Conservation (phyloP, 306 rosid species). For the Parietaria judaica region DNA sequence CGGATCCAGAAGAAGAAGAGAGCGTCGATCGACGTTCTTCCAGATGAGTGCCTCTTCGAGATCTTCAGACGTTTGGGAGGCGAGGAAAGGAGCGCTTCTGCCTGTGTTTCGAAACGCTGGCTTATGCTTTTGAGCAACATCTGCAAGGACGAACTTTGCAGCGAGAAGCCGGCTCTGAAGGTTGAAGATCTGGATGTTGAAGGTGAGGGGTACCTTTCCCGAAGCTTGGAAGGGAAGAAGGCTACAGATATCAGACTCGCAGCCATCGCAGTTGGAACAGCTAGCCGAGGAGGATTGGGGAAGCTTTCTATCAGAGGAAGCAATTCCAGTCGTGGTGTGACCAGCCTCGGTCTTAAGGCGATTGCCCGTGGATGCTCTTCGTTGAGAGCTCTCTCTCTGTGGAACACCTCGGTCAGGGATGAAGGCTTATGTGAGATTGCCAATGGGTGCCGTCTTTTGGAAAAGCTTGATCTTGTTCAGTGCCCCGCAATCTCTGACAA, state of each 20-base stretch:
- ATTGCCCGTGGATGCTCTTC: constrained; percentile 79
- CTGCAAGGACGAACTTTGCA: constrained; percentile 40
- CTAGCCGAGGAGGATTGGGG: constrained; percentile 86
- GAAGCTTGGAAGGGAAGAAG: constrained; percentile 82
- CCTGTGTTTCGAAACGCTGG: constrained; percentile 87
- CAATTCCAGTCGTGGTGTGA: constrained; percentile 40
- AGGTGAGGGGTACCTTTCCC: constrained; percentile 62
- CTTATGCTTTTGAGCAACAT: constrained; percentile 76
- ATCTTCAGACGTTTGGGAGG: constrained; percentile 82
- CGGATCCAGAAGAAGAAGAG: constrained; percentile 46
- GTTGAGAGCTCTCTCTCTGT: constrained; percentile 59
- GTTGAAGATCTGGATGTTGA: constrained; percentile 43
- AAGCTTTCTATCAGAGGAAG: constrained; percentile 62
- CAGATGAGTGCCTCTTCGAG: constrained; percentile 92
- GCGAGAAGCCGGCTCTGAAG: constrained; percentile 12
- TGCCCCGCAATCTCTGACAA: constrained; percentile 64
- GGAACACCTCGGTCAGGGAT: constrained; percentile 56
- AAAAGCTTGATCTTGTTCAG: constrained; percentile 65
- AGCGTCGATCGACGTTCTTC: constrained; percentile 63
- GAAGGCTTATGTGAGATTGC: constrained; percentile 82
- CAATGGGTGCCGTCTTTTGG: constrained; percentile 48
- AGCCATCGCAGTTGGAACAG: constrained; percentile 76
- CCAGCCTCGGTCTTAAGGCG: constrained; percentile 66
- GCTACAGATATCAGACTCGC: constrained; percentile 94
- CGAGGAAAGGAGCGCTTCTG: constrained; percentile 62